A percentile compares a stretch with the other conserved stretches of the same genome.
Evolutionary conservation across 176 grass and related monocot genomes (phyloP).

Genomic region (Dendrocalamus sinicus): DNA sequence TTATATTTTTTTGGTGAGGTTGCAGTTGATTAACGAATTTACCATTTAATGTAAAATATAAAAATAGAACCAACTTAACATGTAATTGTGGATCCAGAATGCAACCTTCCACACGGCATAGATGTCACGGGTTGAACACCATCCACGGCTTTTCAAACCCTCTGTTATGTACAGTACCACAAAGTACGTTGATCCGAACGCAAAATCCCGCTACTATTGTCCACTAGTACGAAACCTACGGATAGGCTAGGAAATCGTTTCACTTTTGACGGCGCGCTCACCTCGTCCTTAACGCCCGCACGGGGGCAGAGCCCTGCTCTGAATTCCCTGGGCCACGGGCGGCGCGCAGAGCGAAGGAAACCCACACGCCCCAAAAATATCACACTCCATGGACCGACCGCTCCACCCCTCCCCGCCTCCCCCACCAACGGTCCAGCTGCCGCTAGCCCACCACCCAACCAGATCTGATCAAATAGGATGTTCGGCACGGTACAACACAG

Average conservation of each 20-base stretch:
- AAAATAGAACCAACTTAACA: no score
- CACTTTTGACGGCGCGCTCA: background rate
- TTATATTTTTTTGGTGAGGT: no score
- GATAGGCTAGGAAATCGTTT: background rate
- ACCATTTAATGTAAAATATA: no score
- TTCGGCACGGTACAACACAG: no score
- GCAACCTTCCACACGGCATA: no score
- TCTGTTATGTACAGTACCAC: background rate
- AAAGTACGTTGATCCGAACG: background rate
- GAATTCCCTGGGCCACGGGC: background rate
- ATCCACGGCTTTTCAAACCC: no score
- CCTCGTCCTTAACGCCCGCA: conserved; percentile 44
- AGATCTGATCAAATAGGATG: no score
- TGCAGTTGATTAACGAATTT: no score
- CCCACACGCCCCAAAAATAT: conserved; percentile 36
- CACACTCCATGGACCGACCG: conserved; percentile 3
- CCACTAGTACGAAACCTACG: background rate
- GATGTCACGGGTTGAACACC: no score
- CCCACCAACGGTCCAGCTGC: conserved; percentile 1
- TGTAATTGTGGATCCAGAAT: no score
- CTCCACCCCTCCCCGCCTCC: background rate
- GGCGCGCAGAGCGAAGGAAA: background rate
- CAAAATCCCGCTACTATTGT: background rate
- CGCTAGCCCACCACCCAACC: conserved; percentile 16
- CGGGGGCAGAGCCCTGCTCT: background rate